Conservation (phyloP, 495 filamentous ascomycete genomes). For the Penicillium longicatenatum region DNA sequence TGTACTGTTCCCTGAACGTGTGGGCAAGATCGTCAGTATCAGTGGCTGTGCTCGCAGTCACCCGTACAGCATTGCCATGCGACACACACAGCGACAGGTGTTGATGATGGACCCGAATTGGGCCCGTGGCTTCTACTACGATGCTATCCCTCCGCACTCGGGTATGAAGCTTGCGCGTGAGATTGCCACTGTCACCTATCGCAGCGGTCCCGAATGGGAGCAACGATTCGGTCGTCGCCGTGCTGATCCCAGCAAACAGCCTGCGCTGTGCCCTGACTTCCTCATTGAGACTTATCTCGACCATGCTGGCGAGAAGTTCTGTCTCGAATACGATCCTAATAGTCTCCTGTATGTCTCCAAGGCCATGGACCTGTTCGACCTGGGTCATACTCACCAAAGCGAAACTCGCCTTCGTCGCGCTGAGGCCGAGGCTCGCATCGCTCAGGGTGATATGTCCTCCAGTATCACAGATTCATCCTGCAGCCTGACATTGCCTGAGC, state of each 20-base stretch:
- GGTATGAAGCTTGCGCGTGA: slow-evolving; percentile 98
- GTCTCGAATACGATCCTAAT: slow-evolving; percentile 96
- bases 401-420: slow-evolving; percentile 50
- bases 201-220: slow-evolving; percentile 97
- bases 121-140: slow-evolving; percentile 97
- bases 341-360: slow-evolving; percentile 96
- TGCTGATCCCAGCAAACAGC: slow-evolving; percentile 82
- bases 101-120: slow-evolving; percentile 99
- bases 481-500: slow-evolving; percentile 80
- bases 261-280: slow-evolving; percentile 94
- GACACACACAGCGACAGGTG: slow-evolving; percentile 97
- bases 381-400: slow-evolving; percentile 68
- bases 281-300: slow-evolving; percentile 98
- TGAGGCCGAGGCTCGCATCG: slow-evolving; percentile 51
- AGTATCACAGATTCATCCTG: slow-evolving; percentile 55
- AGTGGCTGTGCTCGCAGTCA: slow-evolving; percentile 94
- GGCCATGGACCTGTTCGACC: slow-evolving; percentile 98
- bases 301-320: slow-evolving; percentile 98
- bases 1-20: slow-evolving; percentile 78
- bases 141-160: slow-evolving; percentile 81
- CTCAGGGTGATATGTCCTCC: slow-evolving; percentile 28
- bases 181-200: slow-evolving; percentile 97
- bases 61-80: slow-evolving; percentile 98
- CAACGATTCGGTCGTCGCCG: slow-evolving; percentile 86
- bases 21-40: slow-evolving; percentile 83